phyloP scores from a whole-genome alignment of 257 asterid species.

The Gardenia jasminoides region DNA sequence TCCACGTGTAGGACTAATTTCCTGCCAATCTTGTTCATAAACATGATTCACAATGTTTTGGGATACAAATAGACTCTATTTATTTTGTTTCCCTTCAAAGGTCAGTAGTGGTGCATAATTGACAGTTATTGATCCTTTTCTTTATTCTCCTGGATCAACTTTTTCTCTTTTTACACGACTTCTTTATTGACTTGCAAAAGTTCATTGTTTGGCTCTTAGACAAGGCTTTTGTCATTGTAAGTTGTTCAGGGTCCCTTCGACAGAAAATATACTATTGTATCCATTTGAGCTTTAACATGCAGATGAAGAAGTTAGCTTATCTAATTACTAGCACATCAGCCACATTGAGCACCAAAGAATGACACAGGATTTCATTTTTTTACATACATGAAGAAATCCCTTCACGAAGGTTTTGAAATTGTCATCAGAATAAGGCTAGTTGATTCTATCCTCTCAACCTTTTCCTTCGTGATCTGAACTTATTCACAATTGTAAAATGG shows the following conservation, averaged over 20 bases:
- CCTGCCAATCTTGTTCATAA: no score
- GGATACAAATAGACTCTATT: no score
- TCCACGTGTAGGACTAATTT: no score
- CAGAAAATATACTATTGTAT: background rate
- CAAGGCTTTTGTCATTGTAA: no score
- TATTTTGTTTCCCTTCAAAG: background rate
- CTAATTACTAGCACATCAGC: slow-evolving; percentile 44
- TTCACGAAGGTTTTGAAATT: slow-evolving; percentile 86
- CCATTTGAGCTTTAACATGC: background rate
- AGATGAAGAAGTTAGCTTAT: slow-evolving; percentile 29
- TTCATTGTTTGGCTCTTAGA: slow-evolving; percentile 74
- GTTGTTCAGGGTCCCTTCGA: slow-evolving; percentile 14
- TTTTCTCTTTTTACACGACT: slow-evolving; percentile 88
- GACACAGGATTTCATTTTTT: slow-evolving; percentile 62
- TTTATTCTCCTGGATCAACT: slow-evolving; percentile 36
- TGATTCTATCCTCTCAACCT: background rate
- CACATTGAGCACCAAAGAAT: slow-evolving; percentile 80
- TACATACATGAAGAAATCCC: slow-evolving; percentile 71
- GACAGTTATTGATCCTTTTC: background rate
- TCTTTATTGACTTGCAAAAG: slow-evolving; percentile 70
- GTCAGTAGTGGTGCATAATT: background rate
- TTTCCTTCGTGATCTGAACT: slow-evolving; percentile 1
- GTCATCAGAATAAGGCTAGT: slow-evolving; percentile 84
- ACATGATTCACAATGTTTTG: no score
- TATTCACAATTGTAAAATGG: slow-evolving; percentile 16